Conservation (phyloP, 768 basidiomycete genomes). For the Imleria badia region DNA sequence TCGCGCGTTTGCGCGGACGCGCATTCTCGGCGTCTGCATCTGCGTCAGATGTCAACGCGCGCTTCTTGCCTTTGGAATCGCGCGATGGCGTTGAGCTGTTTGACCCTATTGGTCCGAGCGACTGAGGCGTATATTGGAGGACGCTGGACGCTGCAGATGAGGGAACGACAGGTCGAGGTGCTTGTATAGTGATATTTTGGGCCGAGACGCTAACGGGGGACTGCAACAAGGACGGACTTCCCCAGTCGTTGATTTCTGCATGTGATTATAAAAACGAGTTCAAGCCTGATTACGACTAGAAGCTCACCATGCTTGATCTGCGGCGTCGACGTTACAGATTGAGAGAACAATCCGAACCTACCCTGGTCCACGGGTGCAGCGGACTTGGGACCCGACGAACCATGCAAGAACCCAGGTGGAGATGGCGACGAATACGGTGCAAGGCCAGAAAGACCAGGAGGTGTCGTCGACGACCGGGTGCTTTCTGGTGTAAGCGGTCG, state of each 20-base stretch:
- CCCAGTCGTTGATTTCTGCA: constrained; percentile 28
- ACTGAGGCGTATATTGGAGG: constrained; percentile 27
- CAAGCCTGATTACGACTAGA: neutral
- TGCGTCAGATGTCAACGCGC: constrained; percentile 30
- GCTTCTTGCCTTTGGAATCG: constrained; percentile 38
- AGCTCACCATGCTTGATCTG: constrained; percentile 31
- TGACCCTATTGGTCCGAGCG: constrained; percentile 15
- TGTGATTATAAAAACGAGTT: neutral
- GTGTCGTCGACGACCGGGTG: constrained; percentile 33
- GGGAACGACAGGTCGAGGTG: constrained; percentile 27
- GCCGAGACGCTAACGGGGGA: constrained; percentile 17
- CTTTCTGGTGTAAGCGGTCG: constrained; percentile 31
- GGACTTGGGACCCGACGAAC: constrained; percentile 28
- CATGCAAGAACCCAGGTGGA: constrained; percentile 35
- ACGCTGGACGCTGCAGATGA: constrained; percentile 35
- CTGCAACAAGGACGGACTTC: constrained; percentile 14
- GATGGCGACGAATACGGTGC: constrained; percentile 35
- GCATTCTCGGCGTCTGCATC: constrained; percentile 26
- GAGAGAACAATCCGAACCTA: constrained; percentile 19
- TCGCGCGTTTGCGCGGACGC: constrained; percentile 35
- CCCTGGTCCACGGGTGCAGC: constrained; percentile 16
- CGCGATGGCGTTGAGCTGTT: constrained; percentile 28
- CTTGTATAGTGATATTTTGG: constrained; percentile 28
- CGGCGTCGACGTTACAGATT: constrained; percentile 20
- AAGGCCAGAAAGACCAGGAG: constrained; percentile 33